Base-by-base conservation (phyloP, 768 basidiomycete species). In the Cubamyces sp. region DNA sequence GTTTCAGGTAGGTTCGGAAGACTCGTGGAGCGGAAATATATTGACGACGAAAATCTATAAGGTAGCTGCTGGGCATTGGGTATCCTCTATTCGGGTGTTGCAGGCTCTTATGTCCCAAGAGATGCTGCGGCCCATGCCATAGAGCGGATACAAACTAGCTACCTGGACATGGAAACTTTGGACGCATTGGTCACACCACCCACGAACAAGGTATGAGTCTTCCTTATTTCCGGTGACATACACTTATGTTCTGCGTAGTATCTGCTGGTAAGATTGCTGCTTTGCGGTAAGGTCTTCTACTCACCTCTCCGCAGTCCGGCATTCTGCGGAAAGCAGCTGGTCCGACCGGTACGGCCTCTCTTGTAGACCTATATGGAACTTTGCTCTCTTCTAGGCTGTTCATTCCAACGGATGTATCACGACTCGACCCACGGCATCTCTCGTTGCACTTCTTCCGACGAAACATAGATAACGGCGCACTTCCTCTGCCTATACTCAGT, bases 41-140 rank as follows among this genome's bases (percentile, higher is more conserved):
- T 34, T 34, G 34, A 34, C 5, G 34, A 34, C 9, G 34, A 34
- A 34, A 1, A 9, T 23, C 45, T 46, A 48, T 0, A 7, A 71
- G 70, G 70, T 5, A 71, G 68, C 43, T 71, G 70, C 59, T 71
- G 70, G 70, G 70, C 70, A 3, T 56, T 71, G 18, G 65, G 70
- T 3, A 65, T 68, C 15, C 49, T 71, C 7, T 68, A 71, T 54
- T 71, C 70, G 11, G 70, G 70, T 4, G 67, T 71, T 0, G 59
- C 68, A 0, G 70, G 70, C 3, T 68, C 66, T 16, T 14, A 23
- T 37, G 7, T n/a, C 0, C 67, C 68, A 0, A 11, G 30, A 9
- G 41, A 57, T 21, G 67, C 65, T 3, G 66, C 65, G 0, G 40
- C 43, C 5, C 67, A 71, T 48, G 62, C 69, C 0, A 65, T 57